These are phyloP conservation scores for Cylindrodendrum hubeiense DNA, from an alignment of 2,329 filamentous ascomycete genomes.

Conservation along the genomic window DNA sequence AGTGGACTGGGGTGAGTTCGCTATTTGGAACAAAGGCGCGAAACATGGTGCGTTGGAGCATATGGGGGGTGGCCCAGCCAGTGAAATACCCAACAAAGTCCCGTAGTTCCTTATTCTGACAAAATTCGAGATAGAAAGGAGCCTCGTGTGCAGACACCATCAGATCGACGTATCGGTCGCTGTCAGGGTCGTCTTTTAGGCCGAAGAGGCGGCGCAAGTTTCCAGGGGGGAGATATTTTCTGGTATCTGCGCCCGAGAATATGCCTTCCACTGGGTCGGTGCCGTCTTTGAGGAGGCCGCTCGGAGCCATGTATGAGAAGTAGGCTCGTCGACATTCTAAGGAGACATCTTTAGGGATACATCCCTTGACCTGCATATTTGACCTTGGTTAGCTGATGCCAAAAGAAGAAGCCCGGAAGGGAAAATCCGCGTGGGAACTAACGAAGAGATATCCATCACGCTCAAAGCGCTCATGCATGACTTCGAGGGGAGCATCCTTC, in stretches of 20 bases:
- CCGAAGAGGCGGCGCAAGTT: conserved; percentile 19
- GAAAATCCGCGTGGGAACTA: background rate
- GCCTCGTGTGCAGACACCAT: conserved; percentile 16
- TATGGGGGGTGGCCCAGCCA: conserved; percentile 27
- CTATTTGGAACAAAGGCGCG: conserved; percentile 12
- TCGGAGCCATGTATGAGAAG: conserved; percentile 25
- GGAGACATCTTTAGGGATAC: conserved; percentile 19
- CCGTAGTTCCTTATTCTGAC: conserved; percentile 10
- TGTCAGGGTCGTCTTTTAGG: conserved; percentile 13
- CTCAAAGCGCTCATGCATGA: conserved; percentile 28
- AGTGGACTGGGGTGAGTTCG: conserved; percentile 20
- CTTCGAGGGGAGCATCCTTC: conserved; percentile 21
- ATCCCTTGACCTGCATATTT: conserved; percentile 1
- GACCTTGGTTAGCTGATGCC: background rate
- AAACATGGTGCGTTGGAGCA: conserved; percentile 26
- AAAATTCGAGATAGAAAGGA: conserved; percentile 20
- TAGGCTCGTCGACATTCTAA: conserved; percentile 21
- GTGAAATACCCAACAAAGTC: conserved; percentile 24
- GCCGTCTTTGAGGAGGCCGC: conserved; percentile 20
- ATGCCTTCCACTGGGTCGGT: conserved; percentile 11
- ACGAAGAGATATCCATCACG: conserved; percentile 29
- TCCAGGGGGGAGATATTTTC: conserved; percentile 9
- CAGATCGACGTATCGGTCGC: conserved; percentile 13
- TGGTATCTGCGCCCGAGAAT: conserved; percentile 6
- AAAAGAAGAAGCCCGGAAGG: background rate